Evolutionary conservation across 441 rosid species (phyloP).

Genomic region (Populus hybrid): DNA sequence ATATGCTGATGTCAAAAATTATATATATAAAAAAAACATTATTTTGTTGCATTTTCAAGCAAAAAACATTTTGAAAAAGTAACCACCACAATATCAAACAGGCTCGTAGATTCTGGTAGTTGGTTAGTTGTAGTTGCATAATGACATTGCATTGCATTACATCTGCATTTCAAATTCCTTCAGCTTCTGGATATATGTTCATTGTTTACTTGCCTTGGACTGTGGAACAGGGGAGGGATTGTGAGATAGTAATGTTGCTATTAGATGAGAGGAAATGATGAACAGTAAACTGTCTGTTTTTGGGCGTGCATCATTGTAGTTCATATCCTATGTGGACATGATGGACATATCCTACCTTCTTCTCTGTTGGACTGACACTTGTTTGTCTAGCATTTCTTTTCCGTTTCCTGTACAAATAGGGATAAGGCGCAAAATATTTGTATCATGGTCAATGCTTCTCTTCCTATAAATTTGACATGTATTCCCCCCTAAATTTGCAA

Average conservation of each 20-base stretch:
- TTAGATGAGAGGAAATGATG: not conserved
- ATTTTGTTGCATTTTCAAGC: too few species aligned
- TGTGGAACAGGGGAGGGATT: not conserved
- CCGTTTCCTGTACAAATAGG: not conserved
- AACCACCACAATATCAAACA: too few species aligned
- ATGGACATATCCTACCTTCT: not conserved
- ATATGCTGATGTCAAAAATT: too few species aligned
- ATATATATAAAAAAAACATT: too few species aligned
- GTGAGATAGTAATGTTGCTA: not conserved
- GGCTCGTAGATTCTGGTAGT: not conserved
- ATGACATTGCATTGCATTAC: not conserved
- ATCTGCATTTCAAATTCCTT: not conserved
- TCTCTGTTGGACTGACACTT: not conserved
- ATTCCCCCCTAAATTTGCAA: not conserved
- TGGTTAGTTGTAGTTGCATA: not conserved
- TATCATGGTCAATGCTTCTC: not conserved
- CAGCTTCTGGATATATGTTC: not conserved
- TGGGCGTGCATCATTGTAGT: not conserved
- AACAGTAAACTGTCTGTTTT: not conserved
- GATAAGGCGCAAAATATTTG: not conserved
- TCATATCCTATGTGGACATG: not conserved
- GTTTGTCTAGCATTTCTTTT: not conserved
- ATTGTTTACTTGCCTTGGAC: not conserved
- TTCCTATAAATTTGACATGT: not conserved
- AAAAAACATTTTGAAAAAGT: too few species aligned